Base-by-base conservation (phyloP, 345 rosid species). In the Noccaea bulbosa region DNA sequence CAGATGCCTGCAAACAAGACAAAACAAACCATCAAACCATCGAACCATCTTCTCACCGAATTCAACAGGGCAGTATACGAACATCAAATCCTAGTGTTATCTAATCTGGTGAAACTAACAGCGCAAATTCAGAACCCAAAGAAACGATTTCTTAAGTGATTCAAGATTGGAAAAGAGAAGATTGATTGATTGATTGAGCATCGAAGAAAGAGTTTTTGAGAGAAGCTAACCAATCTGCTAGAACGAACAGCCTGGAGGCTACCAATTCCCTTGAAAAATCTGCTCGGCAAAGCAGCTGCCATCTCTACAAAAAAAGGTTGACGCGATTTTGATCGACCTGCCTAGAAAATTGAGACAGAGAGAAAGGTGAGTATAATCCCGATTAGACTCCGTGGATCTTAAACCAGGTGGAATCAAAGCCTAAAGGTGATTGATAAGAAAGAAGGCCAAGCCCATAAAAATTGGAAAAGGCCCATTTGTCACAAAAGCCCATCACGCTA, bases 271-370 rank as follows among this genome's bases (percentile, higher is more conserved):
- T 63, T 88, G 2, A 85, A 11, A 32, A 89, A 65, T n/a, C 78
- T 37, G 78, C 72, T 92, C 1, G 96, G 86, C 24, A 89, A 78
- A 15, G 83, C 71, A 61, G 81, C 83, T 0, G 91, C 92, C 98
- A 89, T 92, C 54, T 62, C 61, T 39, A 43, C 15, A 22, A 5
- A 12, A 6, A 30, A 30, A 12, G 6, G 15, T 8, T 48, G 0
- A 24, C 17, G 33, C 2, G 15, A 12, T 43, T 57, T 43, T 58
- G 60, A 73, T 47, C 49, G 34, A 43, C 11, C 34, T 38, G 49
- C 14, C 14, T 9, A 5, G 54, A 22, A 3, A n/a, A 5, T 5
- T 46, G 9, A 10, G 9, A 15, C n/a, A n/a, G n/a, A n/a, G n/a
- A n/a, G n/a, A n/a, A n/a, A n/a, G n/a, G n/a, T n/a, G n/a, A n/a